Conservation (phyloP, 2,329 filamentous ascomycete species). For the Xylaria sp. region DNA sequence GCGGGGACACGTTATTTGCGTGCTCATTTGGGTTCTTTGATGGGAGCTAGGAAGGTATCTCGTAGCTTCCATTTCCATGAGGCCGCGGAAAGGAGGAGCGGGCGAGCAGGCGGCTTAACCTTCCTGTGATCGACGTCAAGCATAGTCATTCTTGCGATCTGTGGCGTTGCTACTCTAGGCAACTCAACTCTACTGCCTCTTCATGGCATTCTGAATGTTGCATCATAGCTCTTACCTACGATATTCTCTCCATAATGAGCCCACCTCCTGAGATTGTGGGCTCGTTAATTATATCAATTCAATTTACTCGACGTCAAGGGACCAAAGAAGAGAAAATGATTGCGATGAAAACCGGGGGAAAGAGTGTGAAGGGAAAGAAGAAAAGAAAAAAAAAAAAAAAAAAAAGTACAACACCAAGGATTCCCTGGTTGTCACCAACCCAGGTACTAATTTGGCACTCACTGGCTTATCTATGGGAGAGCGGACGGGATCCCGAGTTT, state of each 20-base stretch:
- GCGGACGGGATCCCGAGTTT: constrained; percentile 26
- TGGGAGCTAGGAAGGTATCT: neutral
- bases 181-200: neutral
- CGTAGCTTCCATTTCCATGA: neutral
- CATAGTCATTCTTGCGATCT: neutral
- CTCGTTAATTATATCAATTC: too few relatives aligned
- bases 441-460: constrained; percentile 8
- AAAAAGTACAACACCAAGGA: constrained; percentile 6
- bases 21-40: neutral
- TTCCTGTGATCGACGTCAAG: too few relatives aligned
- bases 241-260: neutral
- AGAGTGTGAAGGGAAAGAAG: neutral
- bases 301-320: too few relatives aligned
- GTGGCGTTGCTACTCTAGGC: too few relatives aligned
- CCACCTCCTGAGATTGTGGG: neutral
- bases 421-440: constrained; percentile 11
- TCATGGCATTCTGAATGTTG: neutral
- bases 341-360: neutral
- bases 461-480: constrained; percentile 26
- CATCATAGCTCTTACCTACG: neutral
- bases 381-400: neutral
- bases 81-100: neutral
- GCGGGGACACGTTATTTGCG: neutral
- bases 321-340: too few relatives aligned
- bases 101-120: neutral